Conservation (phyloP, 2,329 filamentous ascomycete species). For the Lasiodiplodia gonubiensis region DNA sequence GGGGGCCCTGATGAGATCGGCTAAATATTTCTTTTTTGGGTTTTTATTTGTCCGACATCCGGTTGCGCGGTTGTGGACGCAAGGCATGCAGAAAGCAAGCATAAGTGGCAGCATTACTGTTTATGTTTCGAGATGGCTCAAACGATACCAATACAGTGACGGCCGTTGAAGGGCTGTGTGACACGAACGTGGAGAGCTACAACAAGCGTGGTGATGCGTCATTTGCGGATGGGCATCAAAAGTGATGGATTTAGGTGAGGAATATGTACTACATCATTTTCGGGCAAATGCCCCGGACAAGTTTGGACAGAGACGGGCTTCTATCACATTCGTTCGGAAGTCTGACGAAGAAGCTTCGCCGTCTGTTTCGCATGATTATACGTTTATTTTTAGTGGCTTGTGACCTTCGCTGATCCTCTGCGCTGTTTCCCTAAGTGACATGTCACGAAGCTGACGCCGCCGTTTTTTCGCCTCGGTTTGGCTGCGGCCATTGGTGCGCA, state of each 20-base stretch:
- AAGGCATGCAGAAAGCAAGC: constrained; percentile 20
- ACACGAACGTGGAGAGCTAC: background rate
- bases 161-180: background rate
- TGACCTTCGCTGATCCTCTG: background rate
- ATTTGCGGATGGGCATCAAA: background rate
- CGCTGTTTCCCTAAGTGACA: background rate
- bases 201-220: background rate
- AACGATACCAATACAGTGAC: background rate
- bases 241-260: background rate
- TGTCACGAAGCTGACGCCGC: background rate
- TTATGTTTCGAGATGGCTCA: background rate
- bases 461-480: background rate
- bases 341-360: background rate
- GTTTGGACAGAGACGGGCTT: background rate
- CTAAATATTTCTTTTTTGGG: constrained; percentile 1
- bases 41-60: background rate
- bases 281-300: background rate
- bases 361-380: background rate
- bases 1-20: constrained; percentile 1
- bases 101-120: constrained; percentile 7
- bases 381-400: background rate
- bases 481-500: background rate
- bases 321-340: background rate
- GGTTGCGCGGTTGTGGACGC: constrained; percentile 1
- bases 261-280: background rate